Evolutionary conservation across 164 flowering plant species (phyloP), one percentile per base, ranked within the genome.

Genomic region (Aristolochia contorta): DNA sequence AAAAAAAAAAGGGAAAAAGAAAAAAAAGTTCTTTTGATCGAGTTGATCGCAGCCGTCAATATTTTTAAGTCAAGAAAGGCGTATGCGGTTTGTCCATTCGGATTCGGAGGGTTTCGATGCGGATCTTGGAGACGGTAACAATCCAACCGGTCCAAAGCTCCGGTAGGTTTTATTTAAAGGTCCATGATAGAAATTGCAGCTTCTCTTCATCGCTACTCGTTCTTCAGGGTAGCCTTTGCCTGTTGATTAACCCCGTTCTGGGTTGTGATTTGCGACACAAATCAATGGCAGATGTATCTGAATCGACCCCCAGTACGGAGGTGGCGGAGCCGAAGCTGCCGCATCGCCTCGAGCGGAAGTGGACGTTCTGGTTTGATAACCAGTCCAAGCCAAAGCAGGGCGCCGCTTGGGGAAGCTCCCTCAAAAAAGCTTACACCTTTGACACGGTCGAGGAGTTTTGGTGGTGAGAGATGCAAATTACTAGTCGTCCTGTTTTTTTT

Each of bases 281-380:
- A 16, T 13, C 22, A 25, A 56, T 56, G 58, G 58, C 58, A 21
- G 58, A 56, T 37, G 66, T 19, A 47, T 69, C 67, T 56, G 71
- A 48, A 15, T 74, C 24, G 46, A 55, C 63, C 52, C 72, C 57
- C 57, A 68, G 51, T 47, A 58, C 49, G 25, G 49, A 4, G 19
- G 18, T 15, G 15, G 57, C 3, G 10, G 65, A 62, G 56, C 4
- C 57, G 21, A 68, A 66, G 71, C 68, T 55, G 74, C 72, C 81
- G 18, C 89, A 86, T 62, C 74, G 56, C 57, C 65, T 91, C 59
- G 91, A 83, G 68, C 73, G 89, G 20, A 80, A 78, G 69, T 91
- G 96, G 96, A 71, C 91, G 16, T 86, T 91, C 46, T 91, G 94
- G 96, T 82, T 76, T 65, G 96, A 91, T 33, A 85, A 86, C 67